Evolutionary conservation across 495 filamentous ascomycete species (phyloP), one percentile per base, ranked within the genome.

Genomic region (Glutinoglossum americanum): DNA sequence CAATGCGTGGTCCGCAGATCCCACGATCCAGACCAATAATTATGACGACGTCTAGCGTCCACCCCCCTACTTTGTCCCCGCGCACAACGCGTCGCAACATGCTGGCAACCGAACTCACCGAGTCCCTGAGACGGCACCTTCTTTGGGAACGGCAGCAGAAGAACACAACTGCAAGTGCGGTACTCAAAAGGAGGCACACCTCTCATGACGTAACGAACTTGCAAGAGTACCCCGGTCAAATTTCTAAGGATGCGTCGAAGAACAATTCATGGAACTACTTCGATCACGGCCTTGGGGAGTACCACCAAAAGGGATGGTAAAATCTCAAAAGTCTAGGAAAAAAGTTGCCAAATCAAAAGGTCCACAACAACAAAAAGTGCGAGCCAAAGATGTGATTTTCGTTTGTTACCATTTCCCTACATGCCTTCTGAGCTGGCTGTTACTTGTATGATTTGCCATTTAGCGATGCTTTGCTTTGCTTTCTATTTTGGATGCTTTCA

Each of bases 21-120:
- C 80, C 85, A 59, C 76, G 83, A 30, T 83, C 90, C 6, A 89
- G 90, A 68, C 89, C 90, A 21, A 96, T 97, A 64, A 80, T 84
- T 65, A 78, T 84, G 73, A 83, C 82, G 33, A 83, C 80, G 15
- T 82, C 84, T 44, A 83, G 79, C 56, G 75, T 81, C 21, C 81
- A 83, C 59, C 79, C 79, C 57, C 75, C 75, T 23, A 79, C 82
- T 4, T 70, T 87, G 39, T 96, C 92, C 7, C 92, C 92, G 0
- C 79, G 87, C 58, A 95, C 93, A 0, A 99, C 93, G 0, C 81
- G 93, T 49, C 79, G 90, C 48, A 94, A 99, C 69, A 99, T 99
- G 92, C 78, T 99, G 57, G 82, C 87, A 35, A 89, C 87, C 26
- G 92, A 99, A 70, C 73, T 99, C 61, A 87, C 85, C 3, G 83